Base-by-base conservation (phyloP, 305 asterid species). In the Nicotiana rustica region DNA sequence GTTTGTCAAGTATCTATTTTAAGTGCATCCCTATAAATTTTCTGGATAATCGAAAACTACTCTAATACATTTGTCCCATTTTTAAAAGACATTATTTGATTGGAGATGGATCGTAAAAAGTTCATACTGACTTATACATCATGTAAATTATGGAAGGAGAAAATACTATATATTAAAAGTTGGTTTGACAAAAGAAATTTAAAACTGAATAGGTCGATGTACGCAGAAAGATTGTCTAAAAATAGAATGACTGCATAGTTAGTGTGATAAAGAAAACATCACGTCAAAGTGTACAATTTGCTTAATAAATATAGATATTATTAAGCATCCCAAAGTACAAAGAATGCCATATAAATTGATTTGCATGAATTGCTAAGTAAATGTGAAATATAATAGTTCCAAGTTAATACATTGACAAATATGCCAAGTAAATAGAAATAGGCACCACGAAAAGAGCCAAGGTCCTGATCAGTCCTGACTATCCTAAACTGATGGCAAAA, bases 381-480 rank as follows among this genome's bases (percentile, higher is more conserved):
- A 31, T 52, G 14, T 49, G 47, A 75, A 75, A 52, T 25, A 25
- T 25, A 25, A 25, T 55, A 55, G 29, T 52, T 29, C 29, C 65
- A 76, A 29, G 47, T 76, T 29, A 15, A 55, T 14, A 76, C 21
- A 3, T 14, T 13, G 64, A 25, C 5, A 10, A 25, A 73, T 47
- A 49, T 14, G 14, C 0, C 47, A 41, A 6, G 47, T 49, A 13
- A 71, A 14, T 21, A 15, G 41, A 79, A 25, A 73, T 44, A 79
- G 47, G 10, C 47, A 79, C 10, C 36, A 49, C 67, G 7, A 80
- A 36, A 56, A 80, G 18, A 19, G 78, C 55, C 62, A 80, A 66
- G 83, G 83, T 65, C 59, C 77, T 68, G 29, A 70, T 38, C 44
- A 38, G 13, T 70, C 47, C 1, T 70, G 17, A 44, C 33, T 44